Evolutionary conservation across 371 early-diverging fungal species (phyloP), one percentile per base, ranked within the genome.

Genomic region (Batkoa obscura): DNA sequence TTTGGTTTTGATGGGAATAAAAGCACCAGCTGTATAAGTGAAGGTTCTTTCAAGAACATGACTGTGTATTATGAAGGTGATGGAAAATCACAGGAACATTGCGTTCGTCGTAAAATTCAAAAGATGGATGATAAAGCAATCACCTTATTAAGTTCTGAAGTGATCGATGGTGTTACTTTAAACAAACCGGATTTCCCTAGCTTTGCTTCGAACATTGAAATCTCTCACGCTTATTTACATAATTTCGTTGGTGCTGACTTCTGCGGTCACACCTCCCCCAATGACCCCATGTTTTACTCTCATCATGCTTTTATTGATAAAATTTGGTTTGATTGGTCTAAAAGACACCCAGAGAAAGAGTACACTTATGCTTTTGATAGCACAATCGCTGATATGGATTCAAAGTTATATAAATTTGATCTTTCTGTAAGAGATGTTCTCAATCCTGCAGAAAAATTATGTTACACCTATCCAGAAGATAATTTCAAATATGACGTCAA

Each of bases 141-240:
- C 47, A 47, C 47, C 3, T 47, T 47, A n/a, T 17, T 31, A 8
- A 47, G 13, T 8, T 8, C 13, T 5, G 5, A 8, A n/a, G 47
- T 47, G 23, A 8, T 47, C 13, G 47, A 47, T 35, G 32, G 36
- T 9, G 34, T 32, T 4, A 17, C n/a, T 31, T 30, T 47, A 47
- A 13, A 47, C 47, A 5, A 17, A 5, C 6, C 9, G 4, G 5
- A 3, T 31, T 23, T 47, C 13, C 4, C 47, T 1, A 33, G 30
- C 23, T 51, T 51, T 15, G 1, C 36, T 2, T n/a, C n/a, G 35
- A 41, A 38, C 8, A 34, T 78, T 32, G 79, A 75, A 59, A 13
- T 56, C 42, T 71, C 74, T 15, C 75, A 78, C 62, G 67, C 64
- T 10, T 12, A 58, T 10, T 66, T 75, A 12, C 79, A 78, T 67